phyloP scores from a whole-genome alignment of 805 yeast species.

The Barnettozyma populi region DNA sequence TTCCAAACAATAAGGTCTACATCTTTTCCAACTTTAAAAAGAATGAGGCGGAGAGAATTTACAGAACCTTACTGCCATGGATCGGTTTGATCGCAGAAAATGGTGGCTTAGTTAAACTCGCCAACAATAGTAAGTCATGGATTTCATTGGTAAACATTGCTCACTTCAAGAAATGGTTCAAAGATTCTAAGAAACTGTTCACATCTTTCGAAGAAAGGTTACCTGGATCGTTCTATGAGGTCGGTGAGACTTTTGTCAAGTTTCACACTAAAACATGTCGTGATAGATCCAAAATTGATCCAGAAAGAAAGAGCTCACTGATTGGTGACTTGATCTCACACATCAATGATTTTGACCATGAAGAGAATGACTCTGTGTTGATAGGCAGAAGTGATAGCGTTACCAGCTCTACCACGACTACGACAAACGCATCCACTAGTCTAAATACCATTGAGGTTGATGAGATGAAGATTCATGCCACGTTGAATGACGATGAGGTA shows the following conservation, averaged over 20 bases:
- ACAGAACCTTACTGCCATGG: slow-evolving; percentile 52
- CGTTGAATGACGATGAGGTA: slow-evolving; percentile 57
- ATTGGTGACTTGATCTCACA: slow-evolving; percentile 85
- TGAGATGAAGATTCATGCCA: slow-evolving; percentile 60
- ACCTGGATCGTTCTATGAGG: slow-evolving; percentile 70
- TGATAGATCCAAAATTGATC: slow-evolving; percentile 38
- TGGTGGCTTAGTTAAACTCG: slow-evolving; percentile 71
- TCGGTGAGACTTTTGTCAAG: slow-evolving; percentile 70
- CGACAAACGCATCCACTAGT: background rate
- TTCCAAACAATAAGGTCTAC: slow-evolving; percentile 55
- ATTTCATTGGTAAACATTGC: slow-evolving; percentile 10
- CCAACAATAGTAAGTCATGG: slow-evolving; percentile 32
- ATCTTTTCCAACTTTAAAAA: slow-evolving; percentile 63
- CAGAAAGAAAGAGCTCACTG: slow-evolving; percentile 53
- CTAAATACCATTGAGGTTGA: background rate
- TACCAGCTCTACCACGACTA: background rate
- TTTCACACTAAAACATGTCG: slow-evolving; percentile 56
- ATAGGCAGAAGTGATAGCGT: slow-evolving; percentile 31
- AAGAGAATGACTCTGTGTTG: slow-evolving; percentile 31
- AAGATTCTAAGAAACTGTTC: slow-evolving; percentile 48
- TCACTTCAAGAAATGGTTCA: slow-evolving; percentile 47
- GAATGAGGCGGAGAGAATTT: slow-evolving; percentile 59
- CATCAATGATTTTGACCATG: slow-evolving; percentile 55
- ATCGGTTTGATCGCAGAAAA: slow-evolving; percentile 86
- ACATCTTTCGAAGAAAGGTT: slow-evolving; percentile 65